Percentiles rank a stretch among this genome's conserved stretches.
These are phyloP conservation scores for Aspergillus sp. DNA, from an alignment of 2,329 filamentous ascomycete genomes.

Conservation along the genomic window DNA sequence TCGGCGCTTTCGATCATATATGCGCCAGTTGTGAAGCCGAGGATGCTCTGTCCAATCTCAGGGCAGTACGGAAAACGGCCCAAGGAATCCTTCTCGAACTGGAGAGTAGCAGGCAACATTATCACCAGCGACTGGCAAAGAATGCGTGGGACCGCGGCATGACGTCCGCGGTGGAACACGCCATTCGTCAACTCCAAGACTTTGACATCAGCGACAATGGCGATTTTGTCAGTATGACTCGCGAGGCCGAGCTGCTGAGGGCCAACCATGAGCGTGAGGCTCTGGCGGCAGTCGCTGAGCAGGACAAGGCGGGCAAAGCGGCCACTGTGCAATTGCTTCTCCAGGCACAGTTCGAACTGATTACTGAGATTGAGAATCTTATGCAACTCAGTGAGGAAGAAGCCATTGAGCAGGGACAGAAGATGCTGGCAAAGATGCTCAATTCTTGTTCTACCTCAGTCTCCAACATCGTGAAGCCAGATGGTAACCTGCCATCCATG, in stretches of 20 bases:
- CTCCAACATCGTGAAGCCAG: slow-evolving; percentile 86
- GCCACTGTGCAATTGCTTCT: slow-evolving; percentile 79
- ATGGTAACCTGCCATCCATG: slow-evolving; percentile 61
- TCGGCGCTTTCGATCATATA: slow-evolving; percentile 83
- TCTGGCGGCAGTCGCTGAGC: slow-evolving; percentile 73
- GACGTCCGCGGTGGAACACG: slow-evolving; percentile 84
- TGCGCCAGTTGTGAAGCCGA: slow-evolving; percentile 72
- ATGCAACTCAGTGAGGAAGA: slow-evolving; percentile 80
- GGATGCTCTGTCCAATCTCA: slow-evolving; percentile 65
- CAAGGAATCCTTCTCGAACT: slow-evolving; percentile 86
- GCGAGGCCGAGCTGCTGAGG: slow-evolving; percentile 85
- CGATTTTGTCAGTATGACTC: slow-evolving; percentile 70
- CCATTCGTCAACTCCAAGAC: slow-evolving; percentile 73
- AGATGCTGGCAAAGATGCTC: slow-evolving; percentile 74
- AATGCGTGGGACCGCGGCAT: slow-evolving; percentile 84
- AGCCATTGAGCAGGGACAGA: slow-evolving; percentile 76
- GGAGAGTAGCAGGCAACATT: slow-evolving; percentile 85
- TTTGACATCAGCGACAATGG: slow-evolving; percentile 66
- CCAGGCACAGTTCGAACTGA: slow-evolving; percentile 87
- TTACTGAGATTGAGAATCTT: slow-evolving; percentile 79
- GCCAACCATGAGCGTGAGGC: slow-evolving; percentile 78
- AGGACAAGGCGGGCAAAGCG: slow-evolving; percentile 79
- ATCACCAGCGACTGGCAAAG: slow-evolving; percentile 79
- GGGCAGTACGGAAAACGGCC: slow-evolving; percentile 81
- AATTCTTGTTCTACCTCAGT: slow-evolving; percentile 72